Evolutionary conservation across 2,329 filamentous ascomycete genomes (phyloP), one percentile per base, ranked within the genome.

Genomic region (Alternaria brassicae): DNA sequence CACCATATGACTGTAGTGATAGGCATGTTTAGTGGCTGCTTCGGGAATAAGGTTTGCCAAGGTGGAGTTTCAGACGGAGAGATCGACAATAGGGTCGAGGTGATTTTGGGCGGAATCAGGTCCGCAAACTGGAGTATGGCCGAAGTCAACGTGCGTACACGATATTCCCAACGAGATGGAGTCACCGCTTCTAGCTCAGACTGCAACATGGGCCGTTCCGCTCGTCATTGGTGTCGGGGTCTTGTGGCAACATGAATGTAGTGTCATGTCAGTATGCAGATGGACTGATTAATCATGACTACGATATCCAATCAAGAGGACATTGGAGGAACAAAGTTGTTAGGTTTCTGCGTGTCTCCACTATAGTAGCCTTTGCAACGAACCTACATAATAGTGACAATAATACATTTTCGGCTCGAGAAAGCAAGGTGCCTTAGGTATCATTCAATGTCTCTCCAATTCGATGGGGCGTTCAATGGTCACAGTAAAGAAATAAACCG

Each of bases 81-180:
- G 55, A 57, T 57, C 55, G 55, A 57, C 55, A 53, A 21, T 40
- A 49, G 41, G 50, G 49, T 39, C 13, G 30, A 47, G 28, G 44
- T 9, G 32, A 36, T 30, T 13, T 15, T 52, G 44, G 44, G 25
- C 39, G 47, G 54, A 45, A 44, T 6, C 12, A 21, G 32, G 17
- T 39, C 54, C 47, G 47, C 47, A 15, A 47, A 42, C 47, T 47
- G 54, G 27, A 45, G 23, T 44, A 13, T 42, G 39, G 39, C 54
- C 54, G 54, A 25, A 27, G 13, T 39, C 17, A 8, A 21, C 21
- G 36, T 39, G n/a, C n/a, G n/a, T n/a, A n/a, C n/a, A 21, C 36
- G 15, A 39, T 8, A 47, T 47, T 32, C 44, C 34, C 44, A 34
- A 47, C 28, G 44, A 47, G 34, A 28, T 47, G 23, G 44, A 47